A percentile compares a stretch with the other conserved stretches of the same genome.
These are phyloP conservation scores for Apiotrichum sp. DNA, from an alignment of 1,284 basidiomycete genomes.

Conservation along the genomic window DNA sequence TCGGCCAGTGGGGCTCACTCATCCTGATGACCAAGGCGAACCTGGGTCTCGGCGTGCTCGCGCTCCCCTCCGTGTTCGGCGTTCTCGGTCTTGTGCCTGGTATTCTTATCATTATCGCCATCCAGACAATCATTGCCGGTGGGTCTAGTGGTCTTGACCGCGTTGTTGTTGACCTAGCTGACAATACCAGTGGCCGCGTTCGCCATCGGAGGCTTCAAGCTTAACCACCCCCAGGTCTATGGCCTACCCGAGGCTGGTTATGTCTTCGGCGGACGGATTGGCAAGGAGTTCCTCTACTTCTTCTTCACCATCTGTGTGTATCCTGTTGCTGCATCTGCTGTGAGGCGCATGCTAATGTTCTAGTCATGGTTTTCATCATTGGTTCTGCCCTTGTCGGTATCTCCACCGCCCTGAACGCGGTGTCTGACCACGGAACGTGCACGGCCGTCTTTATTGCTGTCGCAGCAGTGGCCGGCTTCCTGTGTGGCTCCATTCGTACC, in stretches of 20 bases:
- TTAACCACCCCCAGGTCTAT: constrained; percentile 22
- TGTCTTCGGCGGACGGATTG: constrained; percentile 23
- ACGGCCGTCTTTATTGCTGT: constrained; percentile 38
- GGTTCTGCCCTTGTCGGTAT: constrained; percentile 24
- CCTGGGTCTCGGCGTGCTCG: constrained; percentile 37
- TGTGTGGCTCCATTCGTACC: constrained; percentile 39
- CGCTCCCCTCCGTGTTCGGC: constrained; percentile 32
- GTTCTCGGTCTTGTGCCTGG: constrained; percentile 34
- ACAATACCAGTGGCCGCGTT: constrained; percentile 7
- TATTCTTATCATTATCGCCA: constrained; percentile 25
- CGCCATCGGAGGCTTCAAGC: constrained; percentile 24
- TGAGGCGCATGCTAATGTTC: too few relatives aligned
- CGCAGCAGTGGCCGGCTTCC: constrained; percentile 29
- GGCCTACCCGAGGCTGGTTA: constrained; percentile 28
- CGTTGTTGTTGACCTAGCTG: not conserved
- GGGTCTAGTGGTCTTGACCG: constrained; percentile 1
- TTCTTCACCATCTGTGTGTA: constrained; percentile 3
- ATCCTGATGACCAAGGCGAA: constrained; percentile 31
- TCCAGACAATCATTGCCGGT: constrained; percentile 34
- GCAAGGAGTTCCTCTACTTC: constrained; percentile 9
- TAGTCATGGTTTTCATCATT: constrained; percentile 26
- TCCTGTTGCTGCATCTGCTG: too few relatives aligned
- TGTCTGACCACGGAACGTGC: constrained; percentile 19
- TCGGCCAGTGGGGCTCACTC: constrained; percentile 17
- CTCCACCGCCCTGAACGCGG: constrained; percentile 22